These are phyloP conservation scores for Amauroascus niger DNA, from an alignment of 2,329 filamentous ascomycete genomes.

Conservation along the genomic window DNA sequence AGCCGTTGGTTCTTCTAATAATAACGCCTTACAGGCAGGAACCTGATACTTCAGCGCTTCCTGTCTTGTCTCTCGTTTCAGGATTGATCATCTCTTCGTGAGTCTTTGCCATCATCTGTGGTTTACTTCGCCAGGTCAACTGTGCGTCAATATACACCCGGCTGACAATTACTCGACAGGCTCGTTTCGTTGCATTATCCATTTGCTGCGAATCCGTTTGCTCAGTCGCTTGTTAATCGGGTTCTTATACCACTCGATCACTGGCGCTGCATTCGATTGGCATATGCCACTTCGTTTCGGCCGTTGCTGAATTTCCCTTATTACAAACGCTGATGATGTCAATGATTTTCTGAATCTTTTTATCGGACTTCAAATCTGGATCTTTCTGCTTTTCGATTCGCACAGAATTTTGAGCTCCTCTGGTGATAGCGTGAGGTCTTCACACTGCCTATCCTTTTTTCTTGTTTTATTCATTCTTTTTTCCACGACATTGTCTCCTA, in stretches of 20 bases:
- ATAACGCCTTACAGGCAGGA: background rate
- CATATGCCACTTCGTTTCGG: background rate
- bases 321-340: background rate
- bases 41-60: background rate
- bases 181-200: background rate
- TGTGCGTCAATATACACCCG: background rate
- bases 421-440: background rate
- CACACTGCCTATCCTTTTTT: background rate
- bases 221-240: constrained; percentile 2
- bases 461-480: background rate
- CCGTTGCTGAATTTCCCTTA: background rate
- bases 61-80: background rate
- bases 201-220: background rate
- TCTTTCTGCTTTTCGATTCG: background rate
- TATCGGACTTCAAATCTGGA: background rate
- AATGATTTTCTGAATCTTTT: background rate
- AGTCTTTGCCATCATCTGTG: background rate
- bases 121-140: background rate
- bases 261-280: background rate
- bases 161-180: background rate
- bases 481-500: no score
- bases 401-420: background rate
- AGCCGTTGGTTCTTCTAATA: background rate
- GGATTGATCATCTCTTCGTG: background rate
- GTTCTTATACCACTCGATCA: background rate